phyloP scores from a whole-genome alignment of 495 filamentous ascomycete species.

The Symbiotaphrina buchneri region DNA sequence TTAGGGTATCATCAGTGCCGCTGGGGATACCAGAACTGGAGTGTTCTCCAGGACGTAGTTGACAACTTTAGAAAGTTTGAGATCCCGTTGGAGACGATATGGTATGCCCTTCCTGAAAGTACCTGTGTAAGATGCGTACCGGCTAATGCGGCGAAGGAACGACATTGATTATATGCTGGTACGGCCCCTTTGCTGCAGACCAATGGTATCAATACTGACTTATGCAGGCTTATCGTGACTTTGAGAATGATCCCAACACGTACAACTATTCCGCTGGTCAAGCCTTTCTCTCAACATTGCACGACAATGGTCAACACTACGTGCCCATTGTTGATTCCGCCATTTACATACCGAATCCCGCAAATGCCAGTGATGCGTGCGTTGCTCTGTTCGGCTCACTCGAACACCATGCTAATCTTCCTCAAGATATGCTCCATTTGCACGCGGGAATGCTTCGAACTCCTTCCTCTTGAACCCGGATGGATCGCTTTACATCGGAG shows the following conservation, averaged over 20 bases:
- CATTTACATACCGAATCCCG: conserved; percentile 54
- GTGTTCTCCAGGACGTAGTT: conserved; percentile 27
- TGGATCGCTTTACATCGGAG: conserved; percentile 35
- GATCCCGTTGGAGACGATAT: conserved; percentile 46
- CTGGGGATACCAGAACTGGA: conserved; percentile 42
- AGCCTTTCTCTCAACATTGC: conserved; percentile 38
- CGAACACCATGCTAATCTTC: neutral
- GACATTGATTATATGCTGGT: neutral
- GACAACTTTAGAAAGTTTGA: conserved; percentile 32
- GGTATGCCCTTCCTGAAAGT: conserved; percentile 21
- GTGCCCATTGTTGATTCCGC: conserved; percentile 74
- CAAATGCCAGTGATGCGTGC: conserved; percentile 43
- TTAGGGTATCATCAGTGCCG: conserved; percentile 44
- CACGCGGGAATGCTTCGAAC: conserved; percentile 37
- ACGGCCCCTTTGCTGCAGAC: too few relatives aligned
- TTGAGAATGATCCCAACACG: conserved; percentile 27
- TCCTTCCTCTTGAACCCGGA: conserved; percentile 41
- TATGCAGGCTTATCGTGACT: conserved; percentile 34
- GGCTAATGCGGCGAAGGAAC: neutral
- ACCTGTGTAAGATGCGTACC: too few relatives aligned
- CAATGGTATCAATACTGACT: conserved; percentile 32
- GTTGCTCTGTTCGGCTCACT: conserved; percentile 4
- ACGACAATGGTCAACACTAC: conserved; percentile 46
- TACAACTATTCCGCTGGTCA: conserved; percentile 26
- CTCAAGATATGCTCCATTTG: conserved; percentile 35